Percentiles rank a stretch among this genome's conserved stretches.
Evolutionary conservation across 305 asterid species (phyloP).

Genomic region (Rubia tinctorum): DNA sequence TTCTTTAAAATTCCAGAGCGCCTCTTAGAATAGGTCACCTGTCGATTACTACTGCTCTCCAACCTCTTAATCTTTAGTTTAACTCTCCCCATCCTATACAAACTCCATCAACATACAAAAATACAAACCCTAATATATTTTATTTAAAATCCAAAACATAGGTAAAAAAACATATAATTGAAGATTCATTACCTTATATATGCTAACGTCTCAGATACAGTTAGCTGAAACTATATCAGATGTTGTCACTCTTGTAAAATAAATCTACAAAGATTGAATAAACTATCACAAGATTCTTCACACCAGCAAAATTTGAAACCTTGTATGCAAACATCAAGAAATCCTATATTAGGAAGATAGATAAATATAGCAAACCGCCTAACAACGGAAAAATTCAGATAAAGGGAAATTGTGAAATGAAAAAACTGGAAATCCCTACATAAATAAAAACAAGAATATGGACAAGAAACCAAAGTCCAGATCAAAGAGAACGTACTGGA

Average conservation of each 20-base stretch:
- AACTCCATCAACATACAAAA: neutral
- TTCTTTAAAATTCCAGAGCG: conserved; percentile 79
- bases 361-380: conserved; percentile 30
- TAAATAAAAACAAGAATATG: neutral
- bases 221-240: neutral
- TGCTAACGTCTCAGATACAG: no score
- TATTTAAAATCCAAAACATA: neutral
- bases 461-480: neutral
- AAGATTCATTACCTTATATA: neutral
- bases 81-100: conserved; percentile 79
- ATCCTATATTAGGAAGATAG: conserved; percentile 7
- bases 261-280: no score
- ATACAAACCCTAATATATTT: neutral
- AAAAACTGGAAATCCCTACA: neutral
- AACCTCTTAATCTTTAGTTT: conserved; percentile 75
- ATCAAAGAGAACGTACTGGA: neutral
- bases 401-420: conserved; percentile 13
- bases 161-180: no score
- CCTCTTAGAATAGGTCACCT: conserved; percentile 79
- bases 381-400: conserved; percentile 29
- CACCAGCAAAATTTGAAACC: neutral
- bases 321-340: neutral
- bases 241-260: no score
- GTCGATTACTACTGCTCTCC: conserved; percentile 71
- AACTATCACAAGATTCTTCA: neutral